Base-by-base conservation (phyloP, 305 asterid species). In the Solanum chacoense region DNA sequence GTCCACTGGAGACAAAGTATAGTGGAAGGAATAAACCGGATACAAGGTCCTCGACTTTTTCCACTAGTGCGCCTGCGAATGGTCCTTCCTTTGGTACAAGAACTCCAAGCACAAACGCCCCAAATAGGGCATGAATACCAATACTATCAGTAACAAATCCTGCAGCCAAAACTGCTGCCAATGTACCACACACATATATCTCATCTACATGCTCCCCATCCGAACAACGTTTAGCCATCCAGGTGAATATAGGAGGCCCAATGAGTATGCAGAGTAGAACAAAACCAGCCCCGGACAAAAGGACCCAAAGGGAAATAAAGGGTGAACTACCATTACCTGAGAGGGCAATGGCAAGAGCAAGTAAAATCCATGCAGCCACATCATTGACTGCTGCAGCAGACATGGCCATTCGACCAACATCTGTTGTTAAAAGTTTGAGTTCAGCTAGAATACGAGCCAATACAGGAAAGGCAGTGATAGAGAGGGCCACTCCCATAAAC, bases 301-400 rank as follows among this genome's bases (percentile, higher is more conserved):
- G 94, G 5, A 97, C 99, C 98, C 98, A 97, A 24, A 97, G 36
- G 3, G 98, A 91, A 26, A 95, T 93, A 3, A 97, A 5, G 1
- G 98, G 98, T 5, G 99, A 95, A 20, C 78, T 88, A 1, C 94
- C 96, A 0, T 89, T 88, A 55, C 98, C 97, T 0, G 99, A 96
- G 16, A 97, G 90, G 79, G 99, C 98, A 29, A 97, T 90, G 7
- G 99, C 99, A 79, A 97, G 92, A 45, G 99, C 99, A 29, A 96
- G 98, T 35, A 96, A 91, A 85, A 96, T 92, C 99, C 99, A 96
- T 1, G 99, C 99, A 0, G 98, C 99, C 88, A 96, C 95, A 29
- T 96, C 99, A 72, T 96, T 96, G 59, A 96, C 97, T 5, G 99
- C 99, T 5, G 99, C 99, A 1, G 99, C 99, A 0, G 99, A 96